A percentile compares a stretch with the other conserved stretches of the same genome.
Conservation (phyloP, 2,329 filamentous ascomycete genomes). For the Hymenoscyphus albidus region DNA sequence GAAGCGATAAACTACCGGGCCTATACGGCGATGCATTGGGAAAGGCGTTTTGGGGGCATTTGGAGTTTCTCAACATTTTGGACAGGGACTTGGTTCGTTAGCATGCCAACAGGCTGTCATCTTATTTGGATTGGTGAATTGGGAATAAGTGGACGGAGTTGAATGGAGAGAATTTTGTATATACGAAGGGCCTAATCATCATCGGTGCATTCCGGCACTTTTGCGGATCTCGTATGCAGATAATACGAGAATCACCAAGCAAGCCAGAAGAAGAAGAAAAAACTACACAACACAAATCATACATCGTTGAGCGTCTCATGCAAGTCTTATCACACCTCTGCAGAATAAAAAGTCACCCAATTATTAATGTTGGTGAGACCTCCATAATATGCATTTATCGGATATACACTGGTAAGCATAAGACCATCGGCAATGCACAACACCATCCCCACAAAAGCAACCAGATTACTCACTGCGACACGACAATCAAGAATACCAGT, state of each 20-base stretch:
- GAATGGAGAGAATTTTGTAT: background rate
- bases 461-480: conserved; percentile 1
- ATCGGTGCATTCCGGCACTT: background rate
- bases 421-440: background rate
- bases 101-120: background rate
- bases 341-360: background rate
- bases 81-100: background rate
- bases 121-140: background rate
- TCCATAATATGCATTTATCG: background rate
- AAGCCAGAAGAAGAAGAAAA: background rate
- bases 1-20: conserved; percentile 6
- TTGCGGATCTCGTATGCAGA: conserved; percentile 2
- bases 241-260: background rate
- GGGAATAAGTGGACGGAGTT: background rate
- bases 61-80: background rate
- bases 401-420: background rate
- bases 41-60: conserved; percentile 8
- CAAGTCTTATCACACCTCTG: background rate
- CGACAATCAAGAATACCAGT: conserved; percentile 5
- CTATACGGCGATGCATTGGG: conserved; percentile 13
- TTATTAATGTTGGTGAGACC: background rate
- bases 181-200: background rate
- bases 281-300: background rate
- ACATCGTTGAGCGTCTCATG: background rate
- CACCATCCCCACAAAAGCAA: background rate